A percentile compares a stretch with the other conserved stretches of the same genome.
These are phyloP conservation scores for Circinella minor DNA, from an alignment of 371 early-diverging fungal species.

Conservation along the genomic window DNA sequence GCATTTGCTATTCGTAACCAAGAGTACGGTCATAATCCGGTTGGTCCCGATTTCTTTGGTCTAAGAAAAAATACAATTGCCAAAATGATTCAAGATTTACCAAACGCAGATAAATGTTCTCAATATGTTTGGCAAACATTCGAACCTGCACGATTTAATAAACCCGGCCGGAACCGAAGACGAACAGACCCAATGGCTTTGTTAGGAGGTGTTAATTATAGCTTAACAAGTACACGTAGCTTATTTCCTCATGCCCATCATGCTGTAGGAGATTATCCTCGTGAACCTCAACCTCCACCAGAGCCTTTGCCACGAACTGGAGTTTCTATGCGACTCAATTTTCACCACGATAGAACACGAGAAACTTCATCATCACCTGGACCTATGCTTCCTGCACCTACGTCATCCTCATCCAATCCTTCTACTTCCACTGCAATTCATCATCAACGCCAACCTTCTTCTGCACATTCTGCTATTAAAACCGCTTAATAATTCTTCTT, in stretches of 20 bases:
- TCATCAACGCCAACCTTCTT: background rate
- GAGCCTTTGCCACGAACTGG: conserved; percentile 15
- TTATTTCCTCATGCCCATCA: conserved; percentile 17
- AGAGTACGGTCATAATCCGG: conserved; percentile 82
- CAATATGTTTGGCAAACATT: conserved; percentile 79
- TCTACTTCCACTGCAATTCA: background rate
- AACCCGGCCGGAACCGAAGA: conserved; percentile 47
- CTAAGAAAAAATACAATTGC: conserved; percentile 87
- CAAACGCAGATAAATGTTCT: conserved; percentile 76
- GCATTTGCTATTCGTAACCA: conserved; percentile 75
- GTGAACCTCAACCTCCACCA: conserved; percentile 14
- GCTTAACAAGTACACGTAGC: conserved; percentile 37
- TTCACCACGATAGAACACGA: conserved; percentile 5
- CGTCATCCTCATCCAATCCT: background rate
- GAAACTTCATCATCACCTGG: background rate
- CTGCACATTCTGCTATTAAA: conserved; percentile 14
- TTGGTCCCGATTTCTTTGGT: conserved; percentile 94
- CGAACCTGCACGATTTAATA: conserved; percentile 54
- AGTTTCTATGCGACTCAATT: conserved; percentile 14
- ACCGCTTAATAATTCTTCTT: conserved; percentile 15
- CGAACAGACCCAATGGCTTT: conserved; percentile 42
- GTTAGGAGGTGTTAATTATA: conserved; percentile 48
- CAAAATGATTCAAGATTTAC: conserved; percentile 91
- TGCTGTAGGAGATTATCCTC: conserved; percentile 18
- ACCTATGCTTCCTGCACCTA: background rate